A percentile compares a stretch with the other conserved stretches of the same genome.
Conservation (phyloP, 1,284 basidiomycete genomes). For the Cystobasidiaceae sp. region DNA sequence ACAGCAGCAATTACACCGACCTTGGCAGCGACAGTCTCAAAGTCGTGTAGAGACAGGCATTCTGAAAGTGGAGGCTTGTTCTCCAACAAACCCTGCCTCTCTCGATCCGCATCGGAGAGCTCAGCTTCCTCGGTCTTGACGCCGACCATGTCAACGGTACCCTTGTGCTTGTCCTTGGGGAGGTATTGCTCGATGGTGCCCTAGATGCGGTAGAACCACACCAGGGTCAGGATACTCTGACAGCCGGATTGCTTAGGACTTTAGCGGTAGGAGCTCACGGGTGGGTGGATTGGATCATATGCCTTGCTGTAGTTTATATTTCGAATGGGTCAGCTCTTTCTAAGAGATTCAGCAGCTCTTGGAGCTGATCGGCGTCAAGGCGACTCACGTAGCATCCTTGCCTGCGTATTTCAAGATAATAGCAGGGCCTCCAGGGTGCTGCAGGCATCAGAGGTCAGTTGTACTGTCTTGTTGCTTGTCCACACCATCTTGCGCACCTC, state of each 20-base stretch:
- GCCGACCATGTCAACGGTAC: constrained; percentile 61
- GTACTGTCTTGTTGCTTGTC: constrained; percentile 54
- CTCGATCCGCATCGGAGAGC: constrained; percentile 58
- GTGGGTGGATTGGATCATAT: constrained; percentile 54
- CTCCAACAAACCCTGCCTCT: constrained; percentile 48
- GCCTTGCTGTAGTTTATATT: constrained; percentile 54
- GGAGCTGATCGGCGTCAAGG: background rate
- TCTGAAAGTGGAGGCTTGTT: constrained; percentile 65
- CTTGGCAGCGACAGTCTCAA: constrained; percentile 54
- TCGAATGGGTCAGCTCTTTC: too few relatives aligned
- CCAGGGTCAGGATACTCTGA: constrained; percentile 49
- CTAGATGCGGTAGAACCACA: constrained; percentile 48
- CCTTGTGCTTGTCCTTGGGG: constrained; percentile 68
- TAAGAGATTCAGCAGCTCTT: constrained; percentile 22
- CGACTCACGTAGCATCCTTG: constrained; percentile 57
- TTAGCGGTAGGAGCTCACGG: too few relatives aligned
- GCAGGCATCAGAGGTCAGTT: background rate
- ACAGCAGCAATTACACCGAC: constrained; percentile 71
- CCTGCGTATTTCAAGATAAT: constrained; percentile 76
- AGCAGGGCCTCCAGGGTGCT: constrained; percentile 70
- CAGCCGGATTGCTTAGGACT: background rate
- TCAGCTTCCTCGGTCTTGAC: constrained; percentile 56
- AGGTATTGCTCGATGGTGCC: constrained; percentile 69
- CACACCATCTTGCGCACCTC: constrained; percentile 56
- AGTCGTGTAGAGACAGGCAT: constrained; percentile 83